A percentile compares a stretch with the other conserved stretches of the same genome.
phyloP scores from a whole-genome alignment of 768 basidiomycete species.

The Termitomyces sp. region DNA sequence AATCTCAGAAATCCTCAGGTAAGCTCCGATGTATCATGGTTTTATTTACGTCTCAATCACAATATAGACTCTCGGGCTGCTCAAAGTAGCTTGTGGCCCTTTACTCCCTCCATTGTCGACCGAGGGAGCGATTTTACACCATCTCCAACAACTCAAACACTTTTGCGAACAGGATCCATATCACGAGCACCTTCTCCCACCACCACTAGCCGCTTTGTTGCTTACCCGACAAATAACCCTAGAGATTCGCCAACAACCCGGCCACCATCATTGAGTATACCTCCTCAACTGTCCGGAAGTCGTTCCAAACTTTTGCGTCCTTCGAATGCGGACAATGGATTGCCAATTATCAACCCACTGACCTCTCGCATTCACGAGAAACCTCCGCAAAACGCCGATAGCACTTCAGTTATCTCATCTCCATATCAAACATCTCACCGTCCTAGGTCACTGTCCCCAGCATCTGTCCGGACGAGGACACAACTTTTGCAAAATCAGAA shows the following conservation, averaged over 20 bases:
- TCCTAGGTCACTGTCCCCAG: slow-evolving; percentile 23
- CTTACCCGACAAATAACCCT: slow-evolving; percentile 11
- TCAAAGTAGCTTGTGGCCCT: slow-evolving; percentile 18
- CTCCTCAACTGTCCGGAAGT: slow-evolving; percentile 24
- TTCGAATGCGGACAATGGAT: slow-evolving; percentile 39
- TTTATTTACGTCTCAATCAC: neutral
- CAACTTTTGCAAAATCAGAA: slow-evolving; percentile 10
- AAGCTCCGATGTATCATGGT: slow-evolving; percentile 11
- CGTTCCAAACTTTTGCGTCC: slow-evolving; percentile 37
- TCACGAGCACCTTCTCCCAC: slow-evolving; percentile 41
- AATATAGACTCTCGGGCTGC: slow-evolving; percentile 4
- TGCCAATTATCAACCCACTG: slow-evolving; percentile 22
- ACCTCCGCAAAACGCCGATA: slow-evolving; percentile 1
- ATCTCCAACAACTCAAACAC: slow-evolving; percentile 18
- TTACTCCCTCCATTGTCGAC: slow-evolving; percentile 25
- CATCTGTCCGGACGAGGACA: slow-evolving; percentile 27
- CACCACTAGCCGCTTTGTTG: slow-evolving; percentile 22
- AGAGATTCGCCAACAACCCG: slow-evolving; percentile 17
- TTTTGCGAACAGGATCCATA: slow-evolving; percentile 23
- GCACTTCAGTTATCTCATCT: slow-evolving; percentile 7
- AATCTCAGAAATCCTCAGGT: slow-evolving; percentile 35
- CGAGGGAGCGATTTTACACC: slow-evolving; percentile 22
- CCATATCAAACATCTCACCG: slow-evolving; percentile 16
- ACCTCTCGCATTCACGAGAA: slow-evolving; percentile 5
- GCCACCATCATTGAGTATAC: slow-evolving; percentile 34